Evolutionary conservation across 257 asterid species (phyloP), one percentile per base, ranked within the genome.

Genomic region (Echium plantagineum): DNA sequence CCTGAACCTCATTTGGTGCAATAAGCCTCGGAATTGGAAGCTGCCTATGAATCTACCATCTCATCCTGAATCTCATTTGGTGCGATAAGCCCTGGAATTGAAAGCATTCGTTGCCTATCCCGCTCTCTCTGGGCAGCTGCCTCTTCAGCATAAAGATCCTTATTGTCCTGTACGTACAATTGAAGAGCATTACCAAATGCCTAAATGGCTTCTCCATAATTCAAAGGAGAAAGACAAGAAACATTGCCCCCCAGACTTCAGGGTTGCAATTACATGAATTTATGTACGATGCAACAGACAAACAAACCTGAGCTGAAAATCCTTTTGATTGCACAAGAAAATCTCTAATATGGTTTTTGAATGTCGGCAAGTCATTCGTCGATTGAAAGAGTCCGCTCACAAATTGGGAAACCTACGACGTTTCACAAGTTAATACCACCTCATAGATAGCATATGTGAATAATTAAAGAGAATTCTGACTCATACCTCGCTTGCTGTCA

Each of bases 261-360:
- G 48, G n/a, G 26, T 46, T 21, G 46, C n/a, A 32, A 55, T 17
- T 10, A 12, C 17, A 42, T 42, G 15, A 42, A 53, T n/a, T n/a
- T n/a, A n/a, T n/a, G 26, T 19, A 5, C 5, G 21, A n/a, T 17
- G 20, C 56, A 53, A 53, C 0, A 10, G 24, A 15, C 3, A 18
- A 3, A 6, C 57, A 15, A 66, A 93, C 98, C 98, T 93, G 98
- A 71, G 97, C 95, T 47, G 98, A 89, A 70, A 93, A 93, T 65
- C 82, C 98, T 71, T 93, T 93, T 16, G 98, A 89, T 71, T 93
- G 98, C 69, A 86, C 85, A 52, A 93, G 98, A 71, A 93, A 93
- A 70, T 93, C 98, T 71, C 97, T 72, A 59, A 89, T 86, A 63
- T 85, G 94, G 77, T 84, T 79, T 74, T 89, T 93, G 89, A 93